Evolutionary conservation across 2,329 filamentous ascomycete species (phyloP).

Genomic region (Xylariomycetidae sp.): DNA sequence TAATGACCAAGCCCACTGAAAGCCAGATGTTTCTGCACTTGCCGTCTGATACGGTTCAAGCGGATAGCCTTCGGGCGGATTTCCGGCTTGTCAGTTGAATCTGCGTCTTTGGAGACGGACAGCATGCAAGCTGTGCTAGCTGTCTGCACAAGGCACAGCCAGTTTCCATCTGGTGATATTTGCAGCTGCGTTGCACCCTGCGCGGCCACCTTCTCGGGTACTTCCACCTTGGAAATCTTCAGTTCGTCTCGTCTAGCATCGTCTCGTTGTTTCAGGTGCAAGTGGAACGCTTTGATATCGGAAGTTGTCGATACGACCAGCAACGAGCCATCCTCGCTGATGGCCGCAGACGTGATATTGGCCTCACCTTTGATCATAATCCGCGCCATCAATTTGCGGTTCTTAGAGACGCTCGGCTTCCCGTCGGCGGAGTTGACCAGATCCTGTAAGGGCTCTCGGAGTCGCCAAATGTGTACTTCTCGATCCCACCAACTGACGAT

Average conservation of each 20-base stretch:
- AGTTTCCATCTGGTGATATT: slow-evolving; percentile 64
- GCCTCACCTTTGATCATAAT: slow-evolving; percentile 69
- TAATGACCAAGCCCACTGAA: slow-evolving; percentile 70
- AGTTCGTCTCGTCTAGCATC: slow-evolving; percentile 52
- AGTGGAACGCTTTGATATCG: slow-evolving; percentile 75
- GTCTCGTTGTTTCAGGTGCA: slow-evolving; percentile 54
- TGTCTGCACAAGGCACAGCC: slow-evolving; percentile 60
- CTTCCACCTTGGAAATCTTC: slow-evolving; percentile 62
- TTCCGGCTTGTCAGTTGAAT: slow-evolving; percentile 30
- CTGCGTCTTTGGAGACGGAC: slow-evolving; percentile 32
- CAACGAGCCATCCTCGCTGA: slow-evolving; percentile 66
- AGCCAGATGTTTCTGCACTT: slow-evolving; percentile 46
- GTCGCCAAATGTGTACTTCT: slow-evolving; percentile 76
- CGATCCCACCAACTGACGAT: slow-evolving; percentile 90
- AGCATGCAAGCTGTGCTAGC: slow-evolving; percentile 53
- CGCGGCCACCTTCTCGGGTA: slow-evolving; percentile 50
- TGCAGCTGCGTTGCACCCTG: slow-evolving; percentile 63
- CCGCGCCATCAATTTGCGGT: slow-evolving; percentile 61
- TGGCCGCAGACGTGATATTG: slow-evolving; percentile 69
- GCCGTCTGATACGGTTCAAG: slow-evolving; percentile 46
- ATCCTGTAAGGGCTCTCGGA: slow-evolving; percentile 40
- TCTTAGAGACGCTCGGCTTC: slow-evolving; percentile 40
- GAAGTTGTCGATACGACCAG: slow-evolving; percentile 70
- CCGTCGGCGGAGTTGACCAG: slow-evolving; percentile 37
- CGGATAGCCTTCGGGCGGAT: slow-evolving; percentile 39